Conservation (phyloP, 108 stramenopile genomes). For the Cyclotella sp. region DNA sequence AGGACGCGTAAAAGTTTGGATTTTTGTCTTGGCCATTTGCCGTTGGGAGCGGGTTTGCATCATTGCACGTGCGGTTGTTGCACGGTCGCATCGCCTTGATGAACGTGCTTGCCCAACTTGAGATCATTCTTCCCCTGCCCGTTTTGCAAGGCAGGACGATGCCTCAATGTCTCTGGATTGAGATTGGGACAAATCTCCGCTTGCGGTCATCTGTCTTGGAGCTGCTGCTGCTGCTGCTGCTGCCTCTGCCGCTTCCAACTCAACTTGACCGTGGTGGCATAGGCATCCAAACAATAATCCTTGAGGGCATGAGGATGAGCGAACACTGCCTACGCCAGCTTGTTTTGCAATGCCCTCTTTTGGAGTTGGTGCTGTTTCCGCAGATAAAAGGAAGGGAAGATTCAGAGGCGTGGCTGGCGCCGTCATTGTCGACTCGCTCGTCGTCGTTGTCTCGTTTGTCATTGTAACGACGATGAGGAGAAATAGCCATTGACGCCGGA, state of each 20-base stretch:
- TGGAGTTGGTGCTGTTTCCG: slow-evolving; percentile 31
- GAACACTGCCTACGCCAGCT: slow-evolving; percentile 77
- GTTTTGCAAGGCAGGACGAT: background rate
- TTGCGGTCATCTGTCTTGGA: slow-evolving; percentile 3
- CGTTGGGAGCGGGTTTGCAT: background rate
- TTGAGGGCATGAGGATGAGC: slow-evolving; percentile 77
- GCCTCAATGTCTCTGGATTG: slow-evolving; percentile 13
- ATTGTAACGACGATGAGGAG: too few relatives aligned
- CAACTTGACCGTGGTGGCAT: slow-evolving; percentile 63
- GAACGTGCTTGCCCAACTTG: slow-evolving; percentile 24
- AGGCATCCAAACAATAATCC: slow-evolving; percentile 79
- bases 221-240: slow-evolving; percentile 1
- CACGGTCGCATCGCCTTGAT: background rate
- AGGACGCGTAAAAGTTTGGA: slow-evolving; percentile 47
- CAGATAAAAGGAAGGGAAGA: background rate
- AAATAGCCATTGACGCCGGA: slow-evolving; percentile 10
- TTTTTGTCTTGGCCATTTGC: slow-evolving; percentile 20
- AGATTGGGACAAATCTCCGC: slow-evolving; percentile 14
- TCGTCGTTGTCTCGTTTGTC: slow-evolving; percentile 16
- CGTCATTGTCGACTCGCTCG: slow-evolving; percentile 24
- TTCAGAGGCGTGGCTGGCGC: background rate
- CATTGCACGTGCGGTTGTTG: background rate
- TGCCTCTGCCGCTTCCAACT: slow-evolving; percentile 28
- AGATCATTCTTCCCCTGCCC: slow-evolving; percentile 6
- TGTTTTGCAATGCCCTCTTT: slow-evolving; percentile 63